Conservation (phyloP, 2,329 filamentous ascomycete genomes). For the Microcyclospora pomicola region DNA sequence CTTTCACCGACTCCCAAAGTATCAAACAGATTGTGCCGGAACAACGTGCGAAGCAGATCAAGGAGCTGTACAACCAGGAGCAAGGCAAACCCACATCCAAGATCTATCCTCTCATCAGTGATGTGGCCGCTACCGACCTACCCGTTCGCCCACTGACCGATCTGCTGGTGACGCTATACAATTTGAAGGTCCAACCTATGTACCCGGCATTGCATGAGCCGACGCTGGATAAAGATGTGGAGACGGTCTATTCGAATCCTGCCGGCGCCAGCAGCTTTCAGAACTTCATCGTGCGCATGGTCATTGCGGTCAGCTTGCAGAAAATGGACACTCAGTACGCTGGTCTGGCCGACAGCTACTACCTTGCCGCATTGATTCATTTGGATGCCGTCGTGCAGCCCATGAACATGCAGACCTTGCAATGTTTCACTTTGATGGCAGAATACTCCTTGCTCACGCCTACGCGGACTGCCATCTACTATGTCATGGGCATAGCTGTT, state of each 20-base stretch:
- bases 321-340: constrained; percentile 81
- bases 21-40: constrained; percentile 88
- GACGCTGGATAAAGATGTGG: constrained; percentile 59
- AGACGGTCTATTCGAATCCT: constrained; percentile 66
- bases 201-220: constrained; percentile 78
- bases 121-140: constrained; percentile 60
- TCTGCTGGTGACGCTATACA: constrained; percentile 70
- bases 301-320: constrained; percentile 87
- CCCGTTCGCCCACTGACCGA: constrained; percentile 63
- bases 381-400: constrained; percentile 70
- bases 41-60: constrained; percentile 49
- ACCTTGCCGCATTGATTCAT: constrained; percentile 72
- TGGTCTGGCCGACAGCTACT: constrained; percentile 90
- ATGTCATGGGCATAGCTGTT: constrained; percentile 76
- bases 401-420: constrained; percentile 83
- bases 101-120: constrained; percentile 81
- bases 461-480: constrained; percentile 83
- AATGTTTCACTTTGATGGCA: constrained; percentile 75
- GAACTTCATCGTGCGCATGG: constrained; percentile 80
- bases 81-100: constrained; percentile 55
- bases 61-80: constrained; percentile 55
- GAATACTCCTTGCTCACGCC: constrained; percentile 89
- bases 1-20: constrained; percentile 77
- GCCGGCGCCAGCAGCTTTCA: constrained; percentile 57
- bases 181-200: constrained; percentile 78